phyloP scores from a whole-genome alignment of 192 early-diverging fungal species.

The Backusella morwellensis region DNA sequence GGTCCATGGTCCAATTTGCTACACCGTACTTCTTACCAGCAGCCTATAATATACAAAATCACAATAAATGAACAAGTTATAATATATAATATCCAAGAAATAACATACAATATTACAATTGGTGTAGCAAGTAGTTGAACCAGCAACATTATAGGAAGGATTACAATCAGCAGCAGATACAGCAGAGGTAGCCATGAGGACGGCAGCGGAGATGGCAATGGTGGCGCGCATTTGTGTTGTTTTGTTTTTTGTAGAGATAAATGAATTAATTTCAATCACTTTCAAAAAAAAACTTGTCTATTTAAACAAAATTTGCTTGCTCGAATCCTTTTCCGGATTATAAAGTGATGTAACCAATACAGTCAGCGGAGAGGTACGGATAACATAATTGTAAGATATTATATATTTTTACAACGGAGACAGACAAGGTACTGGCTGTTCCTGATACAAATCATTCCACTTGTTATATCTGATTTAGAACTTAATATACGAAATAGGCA shows the following conservation, averaged over 20 bases:
- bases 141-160: slow-evolving; percentile 25
- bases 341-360: not conserved
- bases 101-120: slow-evolving; percentile 12
- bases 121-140: slow-evolving; percentile 24
- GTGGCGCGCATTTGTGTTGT: slow-evolving; percentile 33
- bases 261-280: not conserved
- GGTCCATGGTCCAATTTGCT: slow-evolving; percentile 19
- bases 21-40: slow-evolving; percentile 16
- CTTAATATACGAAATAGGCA: not conserved
- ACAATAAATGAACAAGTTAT: too few relatives aligned
- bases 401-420: not conserved
- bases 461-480: not conserved
- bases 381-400: not conserved
- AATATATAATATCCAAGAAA: too few relatives aligned
- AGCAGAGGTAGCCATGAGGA: slow-evolving; percentile 10
- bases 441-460: not conserved
- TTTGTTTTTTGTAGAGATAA: not conserved
- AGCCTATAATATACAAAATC: not conserved
- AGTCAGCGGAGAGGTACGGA: not conserved
- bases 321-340: not conserved
- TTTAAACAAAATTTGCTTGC: not conserved
- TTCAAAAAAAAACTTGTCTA: not conserved
- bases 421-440: not conserved
- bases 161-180: slow-evolving; percentile 20
- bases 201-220: slow-evolving; percentile 12